Conservation (phyloP, 176 grass and related monocot species). For the Themeda triandra region DNA sequence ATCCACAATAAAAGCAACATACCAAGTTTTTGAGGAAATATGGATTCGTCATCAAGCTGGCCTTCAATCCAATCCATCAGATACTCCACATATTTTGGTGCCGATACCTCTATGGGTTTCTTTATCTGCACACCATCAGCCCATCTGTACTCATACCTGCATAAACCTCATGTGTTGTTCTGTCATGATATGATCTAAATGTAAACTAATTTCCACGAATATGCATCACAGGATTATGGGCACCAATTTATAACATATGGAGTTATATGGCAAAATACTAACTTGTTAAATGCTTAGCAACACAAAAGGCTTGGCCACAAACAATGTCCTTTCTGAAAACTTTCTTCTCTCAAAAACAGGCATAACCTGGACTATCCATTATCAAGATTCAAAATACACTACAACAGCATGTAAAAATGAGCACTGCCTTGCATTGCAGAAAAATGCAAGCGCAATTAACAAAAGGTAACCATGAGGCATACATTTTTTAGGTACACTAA, state of each 20-base stretch:
- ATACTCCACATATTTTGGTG: slow-evolving; percentile 98
- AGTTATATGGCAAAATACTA: not conserved
- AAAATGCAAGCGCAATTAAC: not conserved
- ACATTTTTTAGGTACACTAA: not conserved
- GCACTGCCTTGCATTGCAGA: not conserved
- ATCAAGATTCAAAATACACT: not conserved
- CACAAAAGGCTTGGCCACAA: not conserved
- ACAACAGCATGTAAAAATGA: not conserved
- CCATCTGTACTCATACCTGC: slow-evolving; percentile 97
- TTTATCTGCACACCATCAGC: slow-evolving; percentile 99
- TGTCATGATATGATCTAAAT: slow-evolving; percentile 7
- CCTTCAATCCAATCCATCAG: slow-evolving; percentile 99
- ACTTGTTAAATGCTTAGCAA: slow-evolving; percentile 5
- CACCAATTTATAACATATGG: not conserved
- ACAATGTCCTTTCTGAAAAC: not conserved
- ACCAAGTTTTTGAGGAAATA: slow-evolving; percentile 98
- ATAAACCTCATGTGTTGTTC: slow-evolving; percentile 19
- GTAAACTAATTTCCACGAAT: not conserved
- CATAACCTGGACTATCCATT: not conserved
- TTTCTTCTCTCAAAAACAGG: not conserved
- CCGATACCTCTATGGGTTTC: slow-evolving; percentile 97
- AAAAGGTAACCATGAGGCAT: not conserved
- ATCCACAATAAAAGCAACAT: slow-evolving; percentile 20
- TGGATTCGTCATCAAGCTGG: slow-evolving; percentile 95
- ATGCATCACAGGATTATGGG: not conserved